Percentiles rank a stretch among this genome's conserved stretches.
Conservation (phyloP, 345 rosid species). For the Salix brachista region DNA sequence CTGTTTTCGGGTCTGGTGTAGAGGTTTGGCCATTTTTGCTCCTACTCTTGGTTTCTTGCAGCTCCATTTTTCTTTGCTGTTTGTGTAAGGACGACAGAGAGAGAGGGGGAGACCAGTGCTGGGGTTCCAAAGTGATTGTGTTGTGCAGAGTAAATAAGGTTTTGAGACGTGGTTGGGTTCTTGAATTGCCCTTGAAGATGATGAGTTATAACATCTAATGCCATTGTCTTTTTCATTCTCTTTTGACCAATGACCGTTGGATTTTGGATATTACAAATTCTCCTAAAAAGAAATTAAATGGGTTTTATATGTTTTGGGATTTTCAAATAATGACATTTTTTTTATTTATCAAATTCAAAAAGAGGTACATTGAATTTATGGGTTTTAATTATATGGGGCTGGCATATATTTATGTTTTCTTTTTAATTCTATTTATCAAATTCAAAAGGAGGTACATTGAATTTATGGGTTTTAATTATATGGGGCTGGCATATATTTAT, state of each 20-base stretch:
- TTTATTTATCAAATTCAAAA: no score
- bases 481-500: no score
- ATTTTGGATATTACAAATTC: neutral
- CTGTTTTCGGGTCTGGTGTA: neutral
- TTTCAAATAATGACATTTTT: neutral
- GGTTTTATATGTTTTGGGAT: neutral
- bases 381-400: no score
- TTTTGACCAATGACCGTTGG: neutral
- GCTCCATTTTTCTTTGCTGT: slow-evolving; percentile 28
- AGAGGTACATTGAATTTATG: neutral
- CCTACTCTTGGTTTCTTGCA: slow-evolving; percentile 3
- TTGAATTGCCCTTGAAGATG: neutral
- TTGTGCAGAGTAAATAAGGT: neutral
- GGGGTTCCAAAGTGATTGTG: neutral
- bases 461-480: no score
- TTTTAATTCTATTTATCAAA: no score
- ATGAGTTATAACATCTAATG: neutral
- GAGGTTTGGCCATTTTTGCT: slow-evolving; percentile 16
- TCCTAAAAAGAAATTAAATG: no score
- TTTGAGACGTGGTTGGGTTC: neutral
- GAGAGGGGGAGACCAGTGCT: neutral
- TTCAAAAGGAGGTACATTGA: neutral
- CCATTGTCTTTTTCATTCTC: neutral
- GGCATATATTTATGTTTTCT: no score
- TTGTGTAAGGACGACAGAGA: neutral